Evolutionary conservation across 176 grass and related monocot species (phyloP).

Genomic region (Otatea glauca): DNA sequence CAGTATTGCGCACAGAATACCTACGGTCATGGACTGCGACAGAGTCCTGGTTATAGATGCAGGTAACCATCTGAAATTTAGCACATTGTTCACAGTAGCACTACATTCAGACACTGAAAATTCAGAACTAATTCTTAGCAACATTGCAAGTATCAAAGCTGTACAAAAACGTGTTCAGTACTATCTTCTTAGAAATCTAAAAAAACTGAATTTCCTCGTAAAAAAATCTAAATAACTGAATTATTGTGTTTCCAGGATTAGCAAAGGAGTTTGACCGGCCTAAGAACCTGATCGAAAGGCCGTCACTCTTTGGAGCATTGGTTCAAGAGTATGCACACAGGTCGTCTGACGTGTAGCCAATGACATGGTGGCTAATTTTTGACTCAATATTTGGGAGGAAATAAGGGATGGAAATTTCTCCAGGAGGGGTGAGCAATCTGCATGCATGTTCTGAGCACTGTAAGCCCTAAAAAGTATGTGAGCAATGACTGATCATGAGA

Average conservation of each 20-base stretch:
- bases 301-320: conserved; percentile 83
- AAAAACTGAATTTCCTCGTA: too few species aligned
- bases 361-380: conserved; percentile 33
- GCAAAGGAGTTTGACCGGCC: conserved; percentile 88
- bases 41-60: conserved; percentile 89
- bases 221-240: background rate
- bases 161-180: background rate
- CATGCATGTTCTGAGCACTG: background rate
- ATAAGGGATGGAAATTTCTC: conserved; percentile 1
- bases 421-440: background rate
- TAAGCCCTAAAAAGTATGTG: background rate
- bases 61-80: conserved; percentile 50
- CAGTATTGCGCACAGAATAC: conserved; percentile 99
- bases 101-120: background rate
- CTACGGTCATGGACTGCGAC: conserved; percentile 97
- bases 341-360: conserved; percentile 68
- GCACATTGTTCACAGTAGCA: background rate
- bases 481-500: background rate
- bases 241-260: conserved; percentile 55
- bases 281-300: conserved; percentile 72
- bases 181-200: background rate
- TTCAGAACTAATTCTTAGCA: background rate
- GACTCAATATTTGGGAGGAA: conserved; percentile 16
- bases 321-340: conserved; percentile 96
- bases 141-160: background rate